Evolutionary conservation across 1,284 basidiomycete genomes (phyloP).

Genomic region (Melampsora americana): DNA sequence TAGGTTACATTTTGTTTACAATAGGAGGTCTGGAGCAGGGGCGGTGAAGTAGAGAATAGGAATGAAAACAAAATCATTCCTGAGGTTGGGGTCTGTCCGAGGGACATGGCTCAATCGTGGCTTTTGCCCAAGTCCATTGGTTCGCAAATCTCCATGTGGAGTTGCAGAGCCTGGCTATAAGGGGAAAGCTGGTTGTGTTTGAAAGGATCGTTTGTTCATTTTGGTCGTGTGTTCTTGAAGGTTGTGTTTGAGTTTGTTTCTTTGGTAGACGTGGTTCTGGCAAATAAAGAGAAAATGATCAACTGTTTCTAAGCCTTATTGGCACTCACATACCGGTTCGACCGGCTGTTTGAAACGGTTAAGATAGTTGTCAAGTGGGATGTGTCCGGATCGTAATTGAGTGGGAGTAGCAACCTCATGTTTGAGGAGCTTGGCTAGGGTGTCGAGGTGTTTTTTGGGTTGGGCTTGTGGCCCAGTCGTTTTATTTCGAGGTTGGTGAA

Average conservation of each 20-base stretch:
- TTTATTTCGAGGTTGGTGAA: neutral
- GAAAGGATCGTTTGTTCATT: neutral
- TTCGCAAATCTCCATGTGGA: neutral
- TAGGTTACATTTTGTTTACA: neutral
- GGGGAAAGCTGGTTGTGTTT: neutral
- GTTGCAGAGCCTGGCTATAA: too few species aligned
- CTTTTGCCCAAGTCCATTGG: too few species aligned
- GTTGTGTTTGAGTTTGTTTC: neutral
- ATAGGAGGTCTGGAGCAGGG: neutral
- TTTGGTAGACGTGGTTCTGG: neutral
- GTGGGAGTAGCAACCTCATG: neutral
- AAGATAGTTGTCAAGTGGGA: neutral
- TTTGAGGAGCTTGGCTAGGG: neutral
- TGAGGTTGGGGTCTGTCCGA: neutral
- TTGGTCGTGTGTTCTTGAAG: neutral
- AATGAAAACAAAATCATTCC: neutral
- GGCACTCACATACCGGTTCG: neutral
- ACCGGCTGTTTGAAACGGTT: neutral
- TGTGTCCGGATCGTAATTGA: neutral
- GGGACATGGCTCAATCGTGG: neutral
- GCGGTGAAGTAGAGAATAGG: neutral
- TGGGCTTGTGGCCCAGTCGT: neutral
- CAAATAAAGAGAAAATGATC: conserved; percentile 8
- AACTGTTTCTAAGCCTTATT: neutral
- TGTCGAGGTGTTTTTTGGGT: neutral